Conservation (phyloP, 257 asterid genomes). For the Schizonepeta tenuifolia region DNA sequence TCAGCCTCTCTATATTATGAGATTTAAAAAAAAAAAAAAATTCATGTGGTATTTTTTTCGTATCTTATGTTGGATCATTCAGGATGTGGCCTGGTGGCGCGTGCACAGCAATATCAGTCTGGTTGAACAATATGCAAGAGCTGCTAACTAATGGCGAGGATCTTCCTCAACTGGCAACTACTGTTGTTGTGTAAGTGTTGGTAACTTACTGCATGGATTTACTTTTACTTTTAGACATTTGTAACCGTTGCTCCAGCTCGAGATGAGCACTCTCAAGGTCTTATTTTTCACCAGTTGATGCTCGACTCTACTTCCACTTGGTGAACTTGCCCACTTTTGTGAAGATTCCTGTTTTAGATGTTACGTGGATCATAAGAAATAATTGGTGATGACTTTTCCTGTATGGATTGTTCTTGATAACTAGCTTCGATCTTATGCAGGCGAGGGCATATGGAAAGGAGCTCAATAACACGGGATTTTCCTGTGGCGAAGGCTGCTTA, state of each 20-base stretch:
- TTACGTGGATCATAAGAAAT: neutral
- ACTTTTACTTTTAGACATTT: conserved; percentile 15
- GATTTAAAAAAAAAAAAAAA: conserved; percentile 15
- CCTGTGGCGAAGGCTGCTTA: conserved; percentile 88
- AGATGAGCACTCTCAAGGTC: neutral
- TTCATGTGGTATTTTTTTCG: conserved; percentile 22
- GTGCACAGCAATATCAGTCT: conserved; percentile 78
- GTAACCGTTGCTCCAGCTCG: neutral
- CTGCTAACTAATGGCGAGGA: conserved; percentile 57
- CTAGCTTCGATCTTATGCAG: conserved; percentile 47
- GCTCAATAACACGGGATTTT: conserved; percentile 78
- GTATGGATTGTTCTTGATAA: neutral
- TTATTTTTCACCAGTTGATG: neutral
- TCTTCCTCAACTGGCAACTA: conserved; percentile 79
- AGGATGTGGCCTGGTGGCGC: conserved; percentile 99
- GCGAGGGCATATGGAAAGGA: conserved; percentile 86
- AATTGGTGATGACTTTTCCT: neutral
- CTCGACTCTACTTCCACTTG: neutral
- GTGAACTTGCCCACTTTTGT: neutral
- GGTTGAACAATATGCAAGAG: conserved; percentile 79
- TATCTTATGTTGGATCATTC: conserved; percentile 31
- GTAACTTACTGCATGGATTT: conserved; percentile 6
- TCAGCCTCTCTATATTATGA: conserved; percentile 1
- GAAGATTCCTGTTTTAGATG: neutral
- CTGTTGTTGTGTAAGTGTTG: conserved; percentile 81